Conservation (phyloP, 78 protist genomes). For the Tieghemostelium lacteum region DNA sequence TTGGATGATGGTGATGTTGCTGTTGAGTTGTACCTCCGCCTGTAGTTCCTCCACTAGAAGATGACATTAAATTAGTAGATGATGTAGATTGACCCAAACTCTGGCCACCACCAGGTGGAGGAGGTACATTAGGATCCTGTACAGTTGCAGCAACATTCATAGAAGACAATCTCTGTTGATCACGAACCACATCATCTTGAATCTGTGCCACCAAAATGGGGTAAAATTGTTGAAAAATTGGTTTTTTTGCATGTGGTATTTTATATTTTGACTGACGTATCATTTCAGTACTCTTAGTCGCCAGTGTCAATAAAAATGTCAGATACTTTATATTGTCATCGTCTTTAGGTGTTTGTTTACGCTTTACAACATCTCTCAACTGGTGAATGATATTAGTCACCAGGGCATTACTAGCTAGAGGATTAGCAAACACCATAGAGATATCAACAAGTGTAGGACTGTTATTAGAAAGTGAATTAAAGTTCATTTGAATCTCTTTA, state of each 20-base stretch:
- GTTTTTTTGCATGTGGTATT: constrained; percentile 43
- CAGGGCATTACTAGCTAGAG: constrained; percentile 33
- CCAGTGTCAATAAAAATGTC: constrained; percentile 30
- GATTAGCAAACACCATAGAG: constrained; percentile 74
- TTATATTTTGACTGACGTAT: constrained; percentile 16
- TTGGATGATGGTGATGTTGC: neutral
- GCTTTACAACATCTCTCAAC: constrained; percentile 36
- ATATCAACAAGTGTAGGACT: constrained; percentile 16
- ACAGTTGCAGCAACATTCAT: neutral
- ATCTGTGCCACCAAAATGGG: constrained; percentile 56
- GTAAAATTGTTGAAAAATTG: constrained; percentile 41
- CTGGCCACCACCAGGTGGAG: neutral
- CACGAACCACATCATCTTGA: constrained; percentile 18
- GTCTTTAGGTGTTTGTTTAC: constrained; percentile 72
- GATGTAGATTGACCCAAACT: neutral
- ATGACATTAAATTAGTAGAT: neutral
- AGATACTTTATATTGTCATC: constrained; percentile 57
- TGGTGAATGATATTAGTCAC: constrained; percentile 29
- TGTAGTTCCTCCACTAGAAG: neutral
- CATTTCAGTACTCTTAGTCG: neutral
- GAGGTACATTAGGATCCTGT: neutral
- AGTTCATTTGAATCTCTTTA: constrained; percentile 34
- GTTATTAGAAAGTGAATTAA: neutral
- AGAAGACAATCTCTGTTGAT: neutral
- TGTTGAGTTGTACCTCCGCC: neutral